These are phyloP conservation scores for Trametes versicolor DNA, from an alignment of 1,284 basidiomycete species.

Conservation along the genomic window DNA sequence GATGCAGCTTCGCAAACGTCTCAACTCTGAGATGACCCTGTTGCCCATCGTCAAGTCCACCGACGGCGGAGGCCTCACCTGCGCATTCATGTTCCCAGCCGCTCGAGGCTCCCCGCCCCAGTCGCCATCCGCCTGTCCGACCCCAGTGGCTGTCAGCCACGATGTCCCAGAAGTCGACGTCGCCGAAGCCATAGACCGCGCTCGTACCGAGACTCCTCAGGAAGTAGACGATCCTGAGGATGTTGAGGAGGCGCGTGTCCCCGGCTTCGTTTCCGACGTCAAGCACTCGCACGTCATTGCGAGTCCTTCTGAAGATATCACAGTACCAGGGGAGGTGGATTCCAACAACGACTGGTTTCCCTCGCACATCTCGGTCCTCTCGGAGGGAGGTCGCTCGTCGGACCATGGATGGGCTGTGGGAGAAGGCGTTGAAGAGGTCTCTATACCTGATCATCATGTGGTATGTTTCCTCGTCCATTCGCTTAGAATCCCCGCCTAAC, in stretches of 20 bases:
- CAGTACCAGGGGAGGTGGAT: not conserved
- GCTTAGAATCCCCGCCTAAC: no score
- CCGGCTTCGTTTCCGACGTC: slow-evolving; percentile 1
- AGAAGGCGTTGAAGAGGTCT: not conserved
- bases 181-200: not conserved
- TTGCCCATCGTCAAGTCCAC: slow-evolving; percentile 14
- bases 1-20: slow-evolving; percentile 13
- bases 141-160: slow-evolving; percentile 5
- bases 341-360: not conserved
- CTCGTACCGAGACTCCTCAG: not conserved
- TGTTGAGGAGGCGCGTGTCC: slow-evolving; percentile 8
- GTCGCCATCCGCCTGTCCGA: not conserved
- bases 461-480: no score
- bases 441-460: not conserved
- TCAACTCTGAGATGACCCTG: slow-evolving; percentile 7
- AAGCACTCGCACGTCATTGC: not conserved
- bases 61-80: slow-evolving; percentile 13
- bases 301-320: slow-evolving; percentile 13
- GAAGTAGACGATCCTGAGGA: slow-evolving; percentile 9
- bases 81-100: slow-evolving; percentile 18
- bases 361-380: not conserved
- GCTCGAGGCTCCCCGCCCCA: slow-evolving; percentile 2
- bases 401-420: not conserved
- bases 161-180: slow-evolving; percentile 6
- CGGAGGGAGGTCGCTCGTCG: no score